Evolutionary conservation across 2,329 filamentous ascomycete species (phyloP), one percentile per base, ranked within the genome.

Genomic region (Fusarium nurragi): DNA sequence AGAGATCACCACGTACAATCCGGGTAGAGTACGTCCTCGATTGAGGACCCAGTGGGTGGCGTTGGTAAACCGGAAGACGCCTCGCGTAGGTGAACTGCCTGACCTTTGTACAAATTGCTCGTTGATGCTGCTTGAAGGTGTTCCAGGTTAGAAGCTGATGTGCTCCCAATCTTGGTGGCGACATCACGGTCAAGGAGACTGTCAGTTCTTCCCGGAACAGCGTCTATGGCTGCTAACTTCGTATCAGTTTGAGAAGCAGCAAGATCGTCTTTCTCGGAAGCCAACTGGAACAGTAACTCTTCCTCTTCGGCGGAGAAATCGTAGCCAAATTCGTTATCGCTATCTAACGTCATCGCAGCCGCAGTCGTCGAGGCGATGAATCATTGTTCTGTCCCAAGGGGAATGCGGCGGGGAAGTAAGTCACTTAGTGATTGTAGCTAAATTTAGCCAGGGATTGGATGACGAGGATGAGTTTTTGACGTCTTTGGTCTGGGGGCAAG

Each of bases 301-400:
- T 73, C 82, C 26, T 84, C 82, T 25, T 84, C 81, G 2, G 73
- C 63, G 4, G 80, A 79, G 39, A 83, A 74, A 64, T 83, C 79
- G 67, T 81, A 83, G 55, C 76, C 79, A 71, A 80, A 84, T 39
- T 83, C 80, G 65, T 74, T 77, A 62, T 80, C 78, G 60, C 72
- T 76, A 60, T 78, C 76, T 55, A 52, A 54, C 34, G 57, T 62
- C 62, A 68, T 71, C 44, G 43, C 32, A 55, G 54, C 30, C 54
- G 55, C 41, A 9, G 26, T 38, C 25, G 48, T 52, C 11, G 52
- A 47, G 47, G 30, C 53, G 49, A 64, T 64, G 59, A 70, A 64
- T 73, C 68, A 73, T 71, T 66, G 52, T 57, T 52, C 54, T 32
- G 40, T 21, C 16, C 12, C 16, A 18, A 44, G 19, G 23, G 36